Evolutionary conservation across 495 filamentous ascomycete species (phyloP), one percentile per base, ranked within the genome.

Genomic region (Xylaria cubensis): DNA sequence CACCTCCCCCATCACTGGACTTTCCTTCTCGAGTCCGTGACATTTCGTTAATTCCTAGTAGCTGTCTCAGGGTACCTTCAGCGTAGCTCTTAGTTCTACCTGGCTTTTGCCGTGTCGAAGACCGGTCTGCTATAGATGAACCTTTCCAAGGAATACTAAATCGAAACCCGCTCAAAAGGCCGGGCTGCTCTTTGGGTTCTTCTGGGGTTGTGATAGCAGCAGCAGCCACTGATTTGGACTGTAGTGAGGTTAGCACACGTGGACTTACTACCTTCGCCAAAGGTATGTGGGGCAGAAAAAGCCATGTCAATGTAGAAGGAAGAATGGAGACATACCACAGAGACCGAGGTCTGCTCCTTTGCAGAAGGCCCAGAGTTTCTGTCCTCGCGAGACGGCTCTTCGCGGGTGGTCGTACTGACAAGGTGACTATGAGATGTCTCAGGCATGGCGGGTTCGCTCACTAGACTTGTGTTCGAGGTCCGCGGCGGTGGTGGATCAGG

Each of bases 361-460:
- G n/a, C 36, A 65, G 51, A 51, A 21, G 24, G 17, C 42, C 70
- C 39, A 36, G n/a, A 21, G 17, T 15, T 51, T 17, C 26, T 10
- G 17, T 50, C 36, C 44, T 36, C 44, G 29, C 9, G 44, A 29
- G 65, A 51, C 6, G 64, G n/a, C 36, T 26, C 56, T 44, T 48
- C 48, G 26, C 42, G 7, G 17, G 64, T 62, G 34, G 72, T 71
- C 2, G 56, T 46, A 36, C 66, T 80, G 29, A 80, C 81, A 0
- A 84, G 74, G 32, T 83, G 77, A 46, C 74, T 82, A 21, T 58
- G 75, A 5, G 82, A 85, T 1, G 84, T 86, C 68, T 85, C 81
- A 17, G 85, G 85, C n/a, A 78, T 75, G n/a, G 84, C 84, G 1
- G 84, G 84, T 36, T 85, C 80, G 73, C 86, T 82, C 42, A 83